Conservation (phyloP, 202 grass and related monocot species). For the Alloteropsis angusta region DNA sequence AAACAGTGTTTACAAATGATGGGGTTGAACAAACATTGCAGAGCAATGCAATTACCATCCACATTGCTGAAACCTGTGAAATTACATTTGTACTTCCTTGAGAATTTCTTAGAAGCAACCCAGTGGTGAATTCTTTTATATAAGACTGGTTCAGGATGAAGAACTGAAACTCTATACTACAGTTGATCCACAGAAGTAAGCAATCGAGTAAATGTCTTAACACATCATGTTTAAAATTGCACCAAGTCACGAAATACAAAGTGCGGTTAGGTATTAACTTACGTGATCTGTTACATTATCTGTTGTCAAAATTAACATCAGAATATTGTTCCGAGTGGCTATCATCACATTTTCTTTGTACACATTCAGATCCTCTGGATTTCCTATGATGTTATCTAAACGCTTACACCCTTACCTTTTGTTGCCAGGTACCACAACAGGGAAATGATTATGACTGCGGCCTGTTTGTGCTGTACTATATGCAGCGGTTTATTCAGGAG, state of each 20-base stretch:
- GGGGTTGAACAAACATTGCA: neutral
- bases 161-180: neutral
- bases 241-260: neutral
- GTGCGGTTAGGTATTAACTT: neutral
- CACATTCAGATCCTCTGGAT: neutral
- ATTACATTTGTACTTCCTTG: neutral
- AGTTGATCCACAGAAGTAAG: neutral
- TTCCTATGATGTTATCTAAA: neutral
- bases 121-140: neutral
- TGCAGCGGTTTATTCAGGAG: slow-evolving; percentile 63
- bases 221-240: neutral
- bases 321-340: neutral
- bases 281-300: neutral
- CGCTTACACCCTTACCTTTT: slow-evolving; percentile 3
- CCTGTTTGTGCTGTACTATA: slow-evolving; percentile 86
- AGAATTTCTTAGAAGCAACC: neutral
- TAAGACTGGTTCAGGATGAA: neutral
- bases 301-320: neutral
- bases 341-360: neutral
- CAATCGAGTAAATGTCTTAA: neutral
- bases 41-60: neutral
- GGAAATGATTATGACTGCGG: slow-evolving; percentile 87
- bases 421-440: slow-evolving; percentile 79
- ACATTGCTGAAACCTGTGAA: neutral
- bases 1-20: neutral